Evolutionary conservation across 2,329 filamentous ascomycete species (phyloP).

Genomic region (Nothopassalora personata): DNA sequence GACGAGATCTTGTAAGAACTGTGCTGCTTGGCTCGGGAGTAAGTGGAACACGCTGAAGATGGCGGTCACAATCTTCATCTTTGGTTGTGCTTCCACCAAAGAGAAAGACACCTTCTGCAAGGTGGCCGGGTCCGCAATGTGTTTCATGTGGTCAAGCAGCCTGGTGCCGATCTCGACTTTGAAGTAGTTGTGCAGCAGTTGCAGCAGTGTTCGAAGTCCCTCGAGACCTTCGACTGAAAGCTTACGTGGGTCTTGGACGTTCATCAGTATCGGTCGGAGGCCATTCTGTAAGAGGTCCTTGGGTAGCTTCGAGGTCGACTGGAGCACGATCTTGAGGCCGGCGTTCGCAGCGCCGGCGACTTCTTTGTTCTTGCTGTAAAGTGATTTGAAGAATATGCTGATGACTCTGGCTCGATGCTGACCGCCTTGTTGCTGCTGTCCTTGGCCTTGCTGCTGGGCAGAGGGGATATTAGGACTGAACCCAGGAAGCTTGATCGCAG

Average conservation of each 20-base stretch:
- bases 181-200: constrained; percentile 94
- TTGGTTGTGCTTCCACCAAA: constrained; percentile 83
- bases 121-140: constrained; percentile 72
- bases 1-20: constrained; percentile 85
- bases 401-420: constrained; percentile 63
- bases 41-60: constrained; percentile 97
- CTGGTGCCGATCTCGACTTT: constrained; percentile 95
- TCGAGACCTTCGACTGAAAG: constrained; percentile 85
- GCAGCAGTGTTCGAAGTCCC: constrained; percentile 81
- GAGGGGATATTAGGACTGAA: constrained; percentile 61
- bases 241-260: constrained; percentile 87
- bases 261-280: constrained; percentile 89
- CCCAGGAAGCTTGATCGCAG: constrained; percentile 87
- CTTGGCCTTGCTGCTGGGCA: constrained; percentile 11
- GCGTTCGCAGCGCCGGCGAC: constrained; percentile 92
- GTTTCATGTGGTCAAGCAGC: constrained; percentile 88
- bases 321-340: constrained; percentile 79
- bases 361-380: constrained; percentile 87
- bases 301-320: constrained; percentile 82
- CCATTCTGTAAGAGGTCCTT: constrained; percentile 95
- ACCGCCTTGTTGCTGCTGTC: constrained; percentile 50
- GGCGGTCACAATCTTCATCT: constrained; percentile 91
- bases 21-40: constrained; percentile 81
- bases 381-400: constrained; percentile 92
- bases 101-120: constrained; percentile 91